Evolutionary conservation across 345 rosid genomes (phyloP).

Genomic region (Rhodomyrtus tomentosa): DNA sequence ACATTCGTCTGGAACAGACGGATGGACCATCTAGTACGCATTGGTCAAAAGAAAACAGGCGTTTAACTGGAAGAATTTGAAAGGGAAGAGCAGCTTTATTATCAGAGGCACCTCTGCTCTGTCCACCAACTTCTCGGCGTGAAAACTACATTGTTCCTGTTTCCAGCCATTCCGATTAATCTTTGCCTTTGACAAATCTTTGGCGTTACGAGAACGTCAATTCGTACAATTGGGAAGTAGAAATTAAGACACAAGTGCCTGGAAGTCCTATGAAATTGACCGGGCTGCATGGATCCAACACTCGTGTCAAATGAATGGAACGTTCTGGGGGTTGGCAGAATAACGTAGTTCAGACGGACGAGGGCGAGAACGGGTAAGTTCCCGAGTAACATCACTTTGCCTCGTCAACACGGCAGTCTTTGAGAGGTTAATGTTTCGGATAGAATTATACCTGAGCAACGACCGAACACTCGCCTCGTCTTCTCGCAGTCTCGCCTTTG

Average conservation of each 20-base stretch:
- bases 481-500: background rate
- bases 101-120: background rate
- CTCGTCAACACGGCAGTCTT: background rate
- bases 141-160: background rate
- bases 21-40: background rate
- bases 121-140: background rate
- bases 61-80: background rate
- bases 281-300: background rate
- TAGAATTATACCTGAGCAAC: background rate
- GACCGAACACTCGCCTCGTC: background rate
- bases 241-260: background rate
- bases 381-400: background rate
- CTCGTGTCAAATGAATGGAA: background rate
- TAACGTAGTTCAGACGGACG: background rate
- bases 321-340: background rate
- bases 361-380: background rate
- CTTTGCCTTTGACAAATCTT: background rate
- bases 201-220: background rate
- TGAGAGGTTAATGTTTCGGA: background rate
- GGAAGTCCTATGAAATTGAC: background rate
- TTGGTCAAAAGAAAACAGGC: background rate
- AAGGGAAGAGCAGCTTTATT: background rate
- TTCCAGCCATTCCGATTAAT: background rate
- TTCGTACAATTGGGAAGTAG: background rate
- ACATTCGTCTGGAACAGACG: background rate